Evolutionary conservation across 306 rosid species (phyloP).

Genomic region (Rosa persica): DNA sequence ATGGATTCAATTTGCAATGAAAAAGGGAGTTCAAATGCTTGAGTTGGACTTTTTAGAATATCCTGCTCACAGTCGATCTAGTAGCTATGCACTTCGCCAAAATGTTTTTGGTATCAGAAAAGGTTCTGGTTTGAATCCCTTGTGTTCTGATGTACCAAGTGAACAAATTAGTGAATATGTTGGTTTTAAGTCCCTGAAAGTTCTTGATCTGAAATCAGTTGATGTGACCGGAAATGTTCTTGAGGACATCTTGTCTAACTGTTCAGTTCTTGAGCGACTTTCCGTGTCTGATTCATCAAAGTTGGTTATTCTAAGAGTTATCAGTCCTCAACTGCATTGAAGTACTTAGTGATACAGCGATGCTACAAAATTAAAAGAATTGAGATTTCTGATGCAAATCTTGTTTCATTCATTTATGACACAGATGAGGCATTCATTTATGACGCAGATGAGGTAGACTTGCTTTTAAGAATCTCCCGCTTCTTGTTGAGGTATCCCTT

Average conservation of each 20-base stretch:
- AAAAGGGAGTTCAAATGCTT: neutral
- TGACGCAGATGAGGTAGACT: neutral
- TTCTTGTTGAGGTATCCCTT: constrained; percentile 17
- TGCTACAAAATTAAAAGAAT: neutral
- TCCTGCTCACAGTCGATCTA: neutral
- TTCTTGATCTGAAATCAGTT: neutral
- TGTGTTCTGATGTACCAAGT: neutral
- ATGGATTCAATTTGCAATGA: constrained; percentile 1
- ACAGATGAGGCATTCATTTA: too few relatives aligned
- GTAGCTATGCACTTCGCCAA: too few relatives aligned
- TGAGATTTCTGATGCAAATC: constrained; percentile 6
- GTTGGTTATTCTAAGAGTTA: neutral
- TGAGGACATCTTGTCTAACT: constrained; percentile 5
- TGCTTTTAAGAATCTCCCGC: constrained; percentile 1
- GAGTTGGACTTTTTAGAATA: neutral
- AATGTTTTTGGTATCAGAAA: neutral
- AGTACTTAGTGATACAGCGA: neutral
- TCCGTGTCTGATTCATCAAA: neutral
- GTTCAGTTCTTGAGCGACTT: neutral
- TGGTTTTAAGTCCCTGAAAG: constrained; percentile 7
- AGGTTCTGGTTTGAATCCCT: neutral
- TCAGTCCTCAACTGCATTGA: neutral
- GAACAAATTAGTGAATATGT: neutral
- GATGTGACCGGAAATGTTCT: neutral
- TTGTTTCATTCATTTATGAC: neutral